Conservation (phyloP, 257 asterid species). For the Solanum piurae region DNA sequence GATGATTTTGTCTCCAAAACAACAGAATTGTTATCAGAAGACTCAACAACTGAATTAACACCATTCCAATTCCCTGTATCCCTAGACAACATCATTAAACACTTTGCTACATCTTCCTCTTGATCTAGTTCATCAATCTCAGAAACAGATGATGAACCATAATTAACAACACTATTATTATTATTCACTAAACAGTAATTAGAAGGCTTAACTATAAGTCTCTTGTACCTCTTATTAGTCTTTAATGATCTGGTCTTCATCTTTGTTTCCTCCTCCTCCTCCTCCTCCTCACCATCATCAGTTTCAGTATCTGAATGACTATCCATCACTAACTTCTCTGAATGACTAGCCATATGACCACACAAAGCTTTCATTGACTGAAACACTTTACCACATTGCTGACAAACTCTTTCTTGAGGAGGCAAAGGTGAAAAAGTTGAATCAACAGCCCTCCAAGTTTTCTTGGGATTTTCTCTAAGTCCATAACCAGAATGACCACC, state of each 20-base stretch:
- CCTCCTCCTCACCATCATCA: conserved; percentile 15
- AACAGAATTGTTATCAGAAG: conserved; percentile 78
- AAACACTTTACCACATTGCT: conserved; percentile 94
- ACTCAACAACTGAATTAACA: conserved; percentile 63
- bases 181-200: conserved; percentile 19
- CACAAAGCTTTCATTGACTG: conserved; percentile 85
- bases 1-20: conserved; percentile 71
- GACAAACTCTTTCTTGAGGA: conserved; percentile 52
- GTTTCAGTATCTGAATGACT: conserved; percentile 52
- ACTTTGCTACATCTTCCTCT: conserved; percentile 55
- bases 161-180: background rate
- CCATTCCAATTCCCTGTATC: conserved; percentile 46
- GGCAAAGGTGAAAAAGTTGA: conserved; percentile 21
- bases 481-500: conserved; percentile 51
- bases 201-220: conserved; percentile 30
- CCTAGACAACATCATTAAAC: conserved; percentile 76
- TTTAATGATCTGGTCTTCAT: conserved; percentile 29
- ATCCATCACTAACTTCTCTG: conserved; percentile 36
- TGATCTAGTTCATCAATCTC: conserved; percentile 75
- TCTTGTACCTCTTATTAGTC: conserved; percentile 44
- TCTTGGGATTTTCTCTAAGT: conserved; percentile 82
- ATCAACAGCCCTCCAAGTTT: conserved; percentile 69
- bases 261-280: conserved; percentile 7
- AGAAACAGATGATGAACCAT: conserved; percentile 52
- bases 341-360: conserved; percentile 98